Base-by-base conservation (phyloP, 192 early-diverging fungal genomes). In the Entomortierella lignicola region DNA sequence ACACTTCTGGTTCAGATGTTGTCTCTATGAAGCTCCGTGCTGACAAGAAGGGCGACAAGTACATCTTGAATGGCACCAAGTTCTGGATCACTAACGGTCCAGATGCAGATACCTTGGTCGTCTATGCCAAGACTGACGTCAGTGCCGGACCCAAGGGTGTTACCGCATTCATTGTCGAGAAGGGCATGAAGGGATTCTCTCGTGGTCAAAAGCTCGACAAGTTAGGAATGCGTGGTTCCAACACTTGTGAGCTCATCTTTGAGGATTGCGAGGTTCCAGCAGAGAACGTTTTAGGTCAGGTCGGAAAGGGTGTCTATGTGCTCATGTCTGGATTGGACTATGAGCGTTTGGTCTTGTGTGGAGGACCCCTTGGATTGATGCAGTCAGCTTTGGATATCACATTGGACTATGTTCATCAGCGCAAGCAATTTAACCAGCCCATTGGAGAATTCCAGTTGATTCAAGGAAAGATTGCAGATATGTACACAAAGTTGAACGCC, bases 21-120 rank as follows among this genome's bases (percentile, higher is more conserved):
- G 95, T 96, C 7, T 93, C 92, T 18, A 98, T 98, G 97, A 89
- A 87, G 67, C 63, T 95, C 27, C 77, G 81, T 8, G 97, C 97
- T 0, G 93, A 95, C 10, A 90, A 90, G 81, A 92, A 92, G 66
- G 95, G 94, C 17, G 92, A 96, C 77, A 67, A 68, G 17, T 98
- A 95, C 77, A 81, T 96, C 15, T 70, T 96, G 48, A 96, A 96
- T 79, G 95, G 94, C 0, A 94, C 89, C 71, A 97, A 97, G 85
- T 90, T 95, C 85, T 98, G 97, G 97, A 98, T 98, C 83, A 98
- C 97, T 41, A 98, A 98, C 84, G 94, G 93, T 10, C 95, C 94
- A 15, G 95, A 96, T 81, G 94, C 94, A 25, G 87, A 97, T 70
- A 91, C 92, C 6, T 74, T 98, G 50, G 92, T 98, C 17, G 95